These are phyloP conservation scores for Sordariomycetes sp. DNA, from an alignment of 2,329 filamentous ascomycete species.

Conservation along the genomic window DNA sequence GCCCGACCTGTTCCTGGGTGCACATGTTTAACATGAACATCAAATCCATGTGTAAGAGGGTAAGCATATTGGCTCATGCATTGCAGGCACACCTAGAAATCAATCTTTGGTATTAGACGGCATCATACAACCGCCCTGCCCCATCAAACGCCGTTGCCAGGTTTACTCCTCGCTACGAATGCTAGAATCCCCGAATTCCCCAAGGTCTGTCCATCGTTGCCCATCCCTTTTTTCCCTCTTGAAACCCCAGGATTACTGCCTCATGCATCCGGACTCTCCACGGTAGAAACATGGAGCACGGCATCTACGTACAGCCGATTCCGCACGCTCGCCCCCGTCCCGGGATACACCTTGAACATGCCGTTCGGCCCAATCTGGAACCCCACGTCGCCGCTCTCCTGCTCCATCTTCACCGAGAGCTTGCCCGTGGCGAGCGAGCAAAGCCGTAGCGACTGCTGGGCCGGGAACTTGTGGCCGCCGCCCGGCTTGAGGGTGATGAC, in stretches of 20 bases:
- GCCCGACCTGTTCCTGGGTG: too few species aligned
- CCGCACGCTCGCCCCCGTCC: conserved; percentile 23
- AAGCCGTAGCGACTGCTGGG: conserved; percentile 19
- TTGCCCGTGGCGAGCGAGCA: conserved; percentile 31
- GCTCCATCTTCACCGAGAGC: conserved; percentile 22
- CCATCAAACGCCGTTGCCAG: not conserved
- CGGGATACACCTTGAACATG: conserved; percentile 29
- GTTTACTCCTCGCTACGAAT: not conserved
- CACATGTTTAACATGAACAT: too few species aligned
- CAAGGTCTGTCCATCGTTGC: too few species aligned
- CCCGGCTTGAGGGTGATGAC: conserved; percentile 29
- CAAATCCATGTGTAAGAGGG: too few species aligned
- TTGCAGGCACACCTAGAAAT: not conserved
- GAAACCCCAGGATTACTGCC: not conserved
- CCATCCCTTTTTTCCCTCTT: not conserved
- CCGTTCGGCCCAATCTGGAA: conserved; percentile 32
- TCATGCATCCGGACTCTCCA: conserved; percentile 6
- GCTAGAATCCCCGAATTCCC: not conserved
- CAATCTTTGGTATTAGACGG: not conserved
- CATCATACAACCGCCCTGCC: not conserved
- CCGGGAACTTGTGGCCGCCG: conserved; percentile 17
- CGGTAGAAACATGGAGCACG: conserved; percentile 27
- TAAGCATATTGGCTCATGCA: too few species aligned
- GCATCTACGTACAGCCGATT: conserved; percentile 34
- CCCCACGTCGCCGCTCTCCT: conserved; percentile 13